Conservation (phyloP, 2,329 filamentous ascomycete genomes). For the Sporothrix brunneoviolacea region DNA sequence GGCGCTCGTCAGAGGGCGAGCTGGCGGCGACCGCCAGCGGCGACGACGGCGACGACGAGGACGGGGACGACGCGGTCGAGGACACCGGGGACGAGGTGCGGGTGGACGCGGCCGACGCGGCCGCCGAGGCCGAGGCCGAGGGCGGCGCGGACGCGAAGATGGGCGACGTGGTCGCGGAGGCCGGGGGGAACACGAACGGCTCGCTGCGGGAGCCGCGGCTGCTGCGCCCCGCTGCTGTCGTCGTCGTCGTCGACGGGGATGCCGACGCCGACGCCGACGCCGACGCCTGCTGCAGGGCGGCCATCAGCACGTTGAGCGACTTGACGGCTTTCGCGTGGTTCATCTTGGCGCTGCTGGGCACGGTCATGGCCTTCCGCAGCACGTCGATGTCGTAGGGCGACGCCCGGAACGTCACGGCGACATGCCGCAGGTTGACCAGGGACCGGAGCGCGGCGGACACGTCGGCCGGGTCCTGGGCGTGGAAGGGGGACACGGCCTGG, state of each 20-base stretch:
- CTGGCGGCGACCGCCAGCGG: neutral
- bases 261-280: neutral
- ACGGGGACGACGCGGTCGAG: slow-evolving; percentile 9
- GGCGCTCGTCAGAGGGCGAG: too few relatives aligned
- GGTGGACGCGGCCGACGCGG: slow-evolving; percentile 8
- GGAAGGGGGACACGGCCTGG: slow-evolving; percentile 29
- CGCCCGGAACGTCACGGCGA: slow-evolving; percentile 35
- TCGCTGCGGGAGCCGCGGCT: slow-evolving; percentile 2
- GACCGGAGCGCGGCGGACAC: slow-evolving; percentile 29
- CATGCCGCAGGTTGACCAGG: slow-evolving; percentile 33
- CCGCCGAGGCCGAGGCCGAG: neutral
- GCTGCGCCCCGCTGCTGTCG: neutral
- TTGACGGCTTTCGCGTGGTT: slow-evolving; percentile 32
- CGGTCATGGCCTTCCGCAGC: slow-evolving; percentile 31
- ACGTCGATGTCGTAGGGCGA: slow-evolving; percentile 34
- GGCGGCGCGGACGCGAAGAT: neutral
- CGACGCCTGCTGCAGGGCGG: slow-evolving; percentile 16
- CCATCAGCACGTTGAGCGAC: slow-evolving; percentile 23
- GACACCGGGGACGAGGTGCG: slow-evolving; percentile 8
- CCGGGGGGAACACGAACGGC: neutral
- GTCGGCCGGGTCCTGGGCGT: slow-evolving; percentile 22
- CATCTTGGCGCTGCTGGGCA: slow-evolving; percentile 34
- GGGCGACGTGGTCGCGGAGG: neutral
- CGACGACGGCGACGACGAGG: slow-evolving; percentile 4
- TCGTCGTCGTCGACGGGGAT: neutral